A percentile compares a stretch with the other conserved stretches of the same genome.
These are phyloP conservation scores for Melanopsichium pennsylvanicum DNA, from an alignment of 1,284 basidiomycete genomes.

Conservation along the genomic window DNA sequence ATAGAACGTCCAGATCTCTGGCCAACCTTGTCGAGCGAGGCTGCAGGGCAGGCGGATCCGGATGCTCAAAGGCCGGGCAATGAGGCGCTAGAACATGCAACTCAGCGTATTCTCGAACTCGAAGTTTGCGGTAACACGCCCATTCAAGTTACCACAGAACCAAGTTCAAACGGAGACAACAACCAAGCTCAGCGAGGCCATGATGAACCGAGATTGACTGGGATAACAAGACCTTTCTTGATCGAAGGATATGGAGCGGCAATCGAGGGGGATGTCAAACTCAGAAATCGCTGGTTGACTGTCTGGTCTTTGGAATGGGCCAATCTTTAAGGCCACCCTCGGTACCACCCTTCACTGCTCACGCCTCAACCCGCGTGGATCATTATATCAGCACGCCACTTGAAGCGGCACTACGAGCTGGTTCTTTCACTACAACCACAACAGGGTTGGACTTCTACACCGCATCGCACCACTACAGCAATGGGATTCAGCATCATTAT, in stretches of 20 bases:
- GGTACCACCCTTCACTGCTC: too few relatives aligned
- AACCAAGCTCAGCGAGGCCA: too few relatives aligned
- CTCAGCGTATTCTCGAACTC: constrained; percentile 46
- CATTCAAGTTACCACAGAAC: too few relatives aligned
- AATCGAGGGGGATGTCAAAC: constrained; percentile 37
- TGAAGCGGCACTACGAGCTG: too few relatives aligned
- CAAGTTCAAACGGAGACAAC: background rate
- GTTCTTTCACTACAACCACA: too few relatives aligned
- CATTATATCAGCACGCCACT: too few relatives aligned
- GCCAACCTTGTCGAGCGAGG: constrained; percentile 6
- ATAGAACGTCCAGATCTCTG: constrained; percentile 14
- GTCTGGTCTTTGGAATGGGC: constrained; percentile 45
- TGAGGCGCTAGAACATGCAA: constrained; percentile 19
- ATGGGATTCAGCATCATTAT: background rate
- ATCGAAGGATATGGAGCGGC: constrained; percentile 37
- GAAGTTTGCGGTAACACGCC: constrained; percentile 50
- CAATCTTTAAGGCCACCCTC: background rate
- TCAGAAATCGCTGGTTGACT: constrained; percentile 46
- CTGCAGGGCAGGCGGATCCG: background rate
- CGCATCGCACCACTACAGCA: background rate
- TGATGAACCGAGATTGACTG: constrained; percentile 38
- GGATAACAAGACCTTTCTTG: constrained; percentile 24
- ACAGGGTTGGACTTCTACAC: too few relatives aligned
- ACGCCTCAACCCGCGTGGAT: too few relatives aligned
- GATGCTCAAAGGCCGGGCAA: constrained; percentile 19